These are phyloP conservation scores for Naumovozyma baii DNA, from an alignment of 805 yeast species.

Conservation along the genomic window DNA sequence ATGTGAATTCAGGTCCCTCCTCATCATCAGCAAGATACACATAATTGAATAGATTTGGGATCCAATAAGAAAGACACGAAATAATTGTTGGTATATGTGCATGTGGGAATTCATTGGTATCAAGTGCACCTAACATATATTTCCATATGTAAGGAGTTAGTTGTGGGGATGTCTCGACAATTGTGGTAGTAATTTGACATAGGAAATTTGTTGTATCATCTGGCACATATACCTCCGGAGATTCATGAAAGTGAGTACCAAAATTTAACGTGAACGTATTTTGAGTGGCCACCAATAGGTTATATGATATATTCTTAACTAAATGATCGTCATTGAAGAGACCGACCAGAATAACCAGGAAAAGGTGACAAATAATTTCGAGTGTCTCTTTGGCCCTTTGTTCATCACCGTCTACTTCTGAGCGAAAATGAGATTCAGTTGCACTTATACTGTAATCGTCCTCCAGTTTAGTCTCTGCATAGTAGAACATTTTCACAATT, in stretches of 20 bases:
- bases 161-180: conserved; percentile 49
- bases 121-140: conserved; percentile 20
- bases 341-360: conserved; percentile 60
- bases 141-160: conserved; percentile 47
- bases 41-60: conserved; percentile 49
- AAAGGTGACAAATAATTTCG: conserved; percentile 48
- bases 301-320: conserved; percentile 54
- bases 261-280: conserved; percentile 48
- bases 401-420: conserved; percentile 12
- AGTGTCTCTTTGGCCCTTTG: conserved; percentile 26
- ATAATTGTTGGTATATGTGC: conserved; percentile 19
- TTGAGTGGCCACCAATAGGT: conserved; percentile 53
- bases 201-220: conserved; percentile 55
- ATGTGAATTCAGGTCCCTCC: conserved; percentile 50
- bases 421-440: background rate
- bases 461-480: conserved; percentile 47
- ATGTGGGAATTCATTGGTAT: conserved; percentile 14
- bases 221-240: conserved; percentile 59
- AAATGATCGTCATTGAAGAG: conserved; percentile 49
- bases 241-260: conserved; percentile 45
- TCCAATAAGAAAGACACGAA: conserved; percentile 54
- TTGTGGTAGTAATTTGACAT: conserved; percentile 42
- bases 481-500: conserved; percentile 60
- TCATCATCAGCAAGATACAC: conserved; percentile 47
- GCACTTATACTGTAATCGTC: conserved; percentile 26